phyloP scores from a whole-genome alignment of 495 filamentous ascomycete species.

The Daldinia vernicosa region DNA sequence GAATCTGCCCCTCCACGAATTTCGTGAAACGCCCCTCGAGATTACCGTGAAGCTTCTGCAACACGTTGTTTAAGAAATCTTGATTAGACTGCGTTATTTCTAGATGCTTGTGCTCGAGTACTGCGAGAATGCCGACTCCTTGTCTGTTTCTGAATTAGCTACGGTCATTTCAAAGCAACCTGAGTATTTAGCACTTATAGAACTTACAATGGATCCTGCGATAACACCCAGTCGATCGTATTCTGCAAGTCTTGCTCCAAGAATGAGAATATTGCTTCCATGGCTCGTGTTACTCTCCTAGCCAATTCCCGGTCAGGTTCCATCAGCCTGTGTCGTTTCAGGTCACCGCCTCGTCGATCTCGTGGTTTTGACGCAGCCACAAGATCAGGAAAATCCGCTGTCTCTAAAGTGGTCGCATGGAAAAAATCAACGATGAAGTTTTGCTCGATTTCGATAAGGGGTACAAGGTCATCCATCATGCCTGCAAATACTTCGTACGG shows the following conservation, averaged over 20 bases:
- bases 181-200: conserved; percentile 56
- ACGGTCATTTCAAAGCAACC: not conserved
- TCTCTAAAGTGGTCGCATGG: conserved; percentile 80
- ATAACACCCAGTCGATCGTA: conserved; percentile 83
- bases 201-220: conserved; percentile 80
- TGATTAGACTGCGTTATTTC: conserved; percentile 88
- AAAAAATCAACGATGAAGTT: conserved; percentile 96
- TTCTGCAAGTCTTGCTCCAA: conserved; percentile 80
- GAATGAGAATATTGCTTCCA: conserved; percentile 87
- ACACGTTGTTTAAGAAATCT: conserved; percentile 81
- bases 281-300: conserved; percentile 77
- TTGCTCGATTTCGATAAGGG: conserved; percentile 86
- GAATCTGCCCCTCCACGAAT: conserved; percentile 93
- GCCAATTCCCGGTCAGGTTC: conserved; percentile 87
- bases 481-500: conserved; percentile 86
- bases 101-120: conserved; percentile 77
- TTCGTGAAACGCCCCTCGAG: conserved; percentile 81
- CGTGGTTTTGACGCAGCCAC: conserved; percentile 71
- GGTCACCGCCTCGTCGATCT: conserved; percentile 71
- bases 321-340: conserved; percentile 74
- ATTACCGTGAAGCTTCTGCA: conserved; percentile 81
- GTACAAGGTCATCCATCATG: conserved; percentile 78
- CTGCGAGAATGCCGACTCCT: conserved; percentile 85
- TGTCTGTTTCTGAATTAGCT: conserved; percentile 62
- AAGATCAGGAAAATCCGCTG: conserved; percentile 81